Evolutionary conservation across 345 rosid species (phyloP).

Genomic region (Gossypium thurberi): DNA sequence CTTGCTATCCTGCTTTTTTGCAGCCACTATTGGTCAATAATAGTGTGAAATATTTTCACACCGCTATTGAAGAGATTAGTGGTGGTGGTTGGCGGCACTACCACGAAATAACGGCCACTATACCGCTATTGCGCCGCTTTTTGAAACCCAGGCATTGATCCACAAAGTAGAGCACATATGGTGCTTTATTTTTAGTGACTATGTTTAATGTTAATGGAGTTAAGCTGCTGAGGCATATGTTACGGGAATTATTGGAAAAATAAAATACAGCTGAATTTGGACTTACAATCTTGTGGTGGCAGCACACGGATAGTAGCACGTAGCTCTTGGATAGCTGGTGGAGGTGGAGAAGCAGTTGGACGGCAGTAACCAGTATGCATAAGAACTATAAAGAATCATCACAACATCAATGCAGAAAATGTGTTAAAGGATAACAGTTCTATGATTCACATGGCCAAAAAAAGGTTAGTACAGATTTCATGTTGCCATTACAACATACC

Average conservation of each 20-base stretch:
- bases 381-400: slow-evolving; percentile 55
- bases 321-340: slow-evolving; percentile 90
- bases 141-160: no score
- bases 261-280: not conserved
- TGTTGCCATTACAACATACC: slow-evolving; percentile 3
- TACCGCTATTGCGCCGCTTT: no score
- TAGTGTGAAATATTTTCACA: no score
- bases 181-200: not conserved
- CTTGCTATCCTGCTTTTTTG: no score
- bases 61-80: no score
- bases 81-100: no score
- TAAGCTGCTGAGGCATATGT: not conserved
- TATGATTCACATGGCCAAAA: not conserved
- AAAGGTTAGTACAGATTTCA: not conserved
- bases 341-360: slow-evolving; percentile 95
- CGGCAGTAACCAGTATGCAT: slow-evolving; percentile 99
- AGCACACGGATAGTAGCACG: slow-evolving; percentile 74
- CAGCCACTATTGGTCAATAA: no score
- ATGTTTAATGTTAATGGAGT: not conserved
- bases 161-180: not conserved
- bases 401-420: slow-evolving; percentile 7
- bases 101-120: no score
- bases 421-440: not conserved
- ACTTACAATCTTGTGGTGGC: slow-evolving; percentile 90
- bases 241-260: not conserved